phyloP scores from a whole-genome alignment of 148 eudicot species.

The Vaccinium darrowii region DNA sequence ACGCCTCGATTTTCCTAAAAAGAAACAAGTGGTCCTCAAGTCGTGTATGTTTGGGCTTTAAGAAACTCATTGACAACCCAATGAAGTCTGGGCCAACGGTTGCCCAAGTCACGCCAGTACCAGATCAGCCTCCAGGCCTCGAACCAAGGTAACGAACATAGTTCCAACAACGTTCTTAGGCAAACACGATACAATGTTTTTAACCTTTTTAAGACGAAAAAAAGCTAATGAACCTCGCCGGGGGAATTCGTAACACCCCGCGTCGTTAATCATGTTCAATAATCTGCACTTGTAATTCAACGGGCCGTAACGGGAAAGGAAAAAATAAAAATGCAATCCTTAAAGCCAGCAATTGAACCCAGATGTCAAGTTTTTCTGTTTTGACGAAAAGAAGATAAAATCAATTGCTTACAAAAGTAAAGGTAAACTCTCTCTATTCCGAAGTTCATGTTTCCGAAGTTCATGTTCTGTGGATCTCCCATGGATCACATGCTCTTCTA shows the following conservation, averaged over 20 bases:
- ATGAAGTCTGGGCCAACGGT: background rate
- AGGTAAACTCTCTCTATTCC: background rate
- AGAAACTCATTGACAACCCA: background rate
- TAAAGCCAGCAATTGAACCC: background rate
- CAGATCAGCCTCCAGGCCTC: background rate
- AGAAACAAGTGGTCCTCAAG: background rate
- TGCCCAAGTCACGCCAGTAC: background rate
- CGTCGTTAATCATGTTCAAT: background rate
- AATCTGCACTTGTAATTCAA: background rate
- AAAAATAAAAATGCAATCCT: background rate
- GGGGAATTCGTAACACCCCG: background rate
- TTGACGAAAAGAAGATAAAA: background rate
- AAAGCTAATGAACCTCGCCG: background rate
- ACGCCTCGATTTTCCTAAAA: too few species aligned
- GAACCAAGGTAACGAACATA: background rate
- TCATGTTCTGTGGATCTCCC: background rate
- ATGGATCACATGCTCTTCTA: background rate
- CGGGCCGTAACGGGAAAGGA: background rate
- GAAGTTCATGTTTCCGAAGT: background rate
- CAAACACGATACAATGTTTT: background rate
- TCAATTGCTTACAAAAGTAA: background rate
- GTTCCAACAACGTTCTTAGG: background rate
- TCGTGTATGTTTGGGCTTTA: background rate
- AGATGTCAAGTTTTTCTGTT: background rate
- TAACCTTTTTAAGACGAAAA: background rate